Percentiles rank a stretch among this genome's conserved stretches.
These are phyloP conservation scores for Nemophila menziesii DNA, from an alignment of 257 asterid species.

Conservation along the genomic window DNA sequence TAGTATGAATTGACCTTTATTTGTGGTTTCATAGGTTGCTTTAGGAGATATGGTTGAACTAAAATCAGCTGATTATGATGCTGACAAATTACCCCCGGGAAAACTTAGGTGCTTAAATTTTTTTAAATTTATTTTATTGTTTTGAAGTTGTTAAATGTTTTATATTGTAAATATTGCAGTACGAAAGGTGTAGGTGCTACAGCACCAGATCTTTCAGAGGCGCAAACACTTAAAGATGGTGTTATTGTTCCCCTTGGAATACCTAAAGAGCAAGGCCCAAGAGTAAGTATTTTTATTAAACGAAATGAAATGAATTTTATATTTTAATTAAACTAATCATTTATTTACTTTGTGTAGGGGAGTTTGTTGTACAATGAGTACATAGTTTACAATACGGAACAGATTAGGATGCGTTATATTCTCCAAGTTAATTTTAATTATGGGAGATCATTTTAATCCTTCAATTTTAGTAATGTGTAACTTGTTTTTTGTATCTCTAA, in stretches of 20 bases:
- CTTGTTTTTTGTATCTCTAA: too few relatives aligned
- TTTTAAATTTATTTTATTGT: neutral
- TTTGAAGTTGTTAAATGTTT: neutral
- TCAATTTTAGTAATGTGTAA: too few relatives aligned
- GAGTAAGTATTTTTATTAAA: slow-evolving; percentile 21
- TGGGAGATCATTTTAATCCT: slow-evolving; percentile 12
- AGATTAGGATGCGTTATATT: slow-evolving; percentile 74
- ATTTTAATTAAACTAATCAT: neutral
- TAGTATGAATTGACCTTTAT: neutral
- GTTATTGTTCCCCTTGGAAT: slow-evolving; percentile 63
- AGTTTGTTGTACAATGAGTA: slow-evolving; percentile 66
- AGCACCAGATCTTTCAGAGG: slow-evolving; percentile 55
- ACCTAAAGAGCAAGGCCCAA: slow-evolving; percentile 46
- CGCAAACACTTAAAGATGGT: slow-evolving; percentile 55
- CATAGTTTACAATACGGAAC: slow-evolving; percentile 84
- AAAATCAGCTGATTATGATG: slow-evolving; percentile 36
- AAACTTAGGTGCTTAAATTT: slow-evolving; percentile 59
- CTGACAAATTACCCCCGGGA: slow-evolving; percentile 71
- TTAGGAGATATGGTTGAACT: slow-evolving; percentile 93
- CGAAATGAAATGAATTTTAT: too few relatives aligned
- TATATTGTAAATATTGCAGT: slow-evolving; percentile 42
- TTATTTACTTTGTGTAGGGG: slow-evolving; percentile 36
- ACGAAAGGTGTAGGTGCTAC: slow-evolving; percentile 83
- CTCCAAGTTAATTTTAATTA: slow-evolving; percentile 74
- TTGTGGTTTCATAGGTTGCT: slow-evolving; percentile 56